Base-by-base conservation (phyloP, 192 early-diverging fungal species). In the Funneliformis mosseae region DNA sequence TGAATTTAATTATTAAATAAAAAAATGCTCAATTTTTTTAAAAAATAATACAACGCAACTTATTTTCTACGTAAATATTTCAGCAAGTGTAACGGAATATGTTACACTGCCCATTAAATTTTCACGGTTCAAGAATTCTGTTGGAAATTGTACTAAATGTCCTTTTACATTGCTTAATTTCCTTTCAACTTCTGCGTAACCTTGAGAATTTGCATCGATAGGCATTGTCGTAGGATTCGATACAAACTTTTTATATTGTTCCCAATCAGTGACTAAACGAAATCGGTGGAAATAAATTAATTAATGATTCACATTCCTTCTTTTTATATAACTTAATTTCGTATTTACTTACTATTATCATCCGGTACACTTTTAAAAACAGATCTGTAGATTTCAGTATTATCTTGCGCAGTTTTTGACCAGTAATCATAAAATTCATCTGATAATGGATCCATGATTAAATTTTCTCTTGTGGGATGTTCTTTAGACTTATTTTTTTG, bases 361-460 rank as follows among this genome's bases (percentile, higher is more conserved):
- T 97, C 95, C 4, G 95, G 96, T 16, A 97, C 92, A 84, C 94
- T 94, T 11, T 89, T 88, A 82, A 97, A 97, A 9, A 96, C 88
- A 6, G 94, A 90, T 9, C 95, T 85, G 80, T 93, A 95, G 0
- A 91, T 84, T 59, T 79, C 63, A 23, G 92, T 94, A 77, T 97
- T 97, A 10, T 50, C 85, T 2, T 82, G 73, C 3, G 95, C 94
- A 0, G 87, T 91, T 60, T 81, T 83, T 94, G 92, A 94, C 59
- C 90, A 77, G 2, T 88, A 75, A 46, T 87, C 61, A 60, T 89
- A 89, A 75, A 94, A 97, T 27, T 83, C 83, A 48, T 91, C 88
- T 4, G 90, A 88, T 0, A 95, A 81, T n/a, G 96, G 96, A 80
- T 97, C 96, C 74, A 88, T 81, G 0, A 92, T 86, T 25, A 73